These are phyloP conservation scores for Citrus inodora DNA, from an alignment of 345 rosid genomes.

Conservation along the genomic window DNA sequence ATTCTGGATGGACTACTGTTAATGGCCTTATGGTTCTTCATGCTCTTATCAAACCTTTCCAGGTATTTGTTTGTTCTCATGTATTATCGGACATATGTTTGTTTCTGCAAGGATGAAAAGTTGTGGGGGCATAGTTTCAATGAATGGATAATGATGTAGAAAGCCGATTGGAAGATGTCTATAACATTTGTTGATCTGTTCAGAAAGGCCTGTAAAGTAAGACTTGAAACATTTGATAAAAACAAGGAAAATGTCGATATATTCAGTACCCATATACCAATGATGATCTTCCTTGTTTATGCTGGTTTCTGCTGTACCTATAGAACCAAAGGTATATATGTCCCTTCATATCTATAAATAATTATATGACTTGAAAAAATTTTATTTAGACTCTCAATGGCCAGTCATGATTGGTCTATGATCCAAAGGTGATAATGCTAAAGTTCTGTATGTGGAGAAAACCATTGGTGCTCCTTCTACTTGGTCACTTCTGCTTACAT, in stretches of 20 bases:
- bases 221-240: slow-evolving; percentile 1
- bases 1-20: slow-evolving; percentile 48
- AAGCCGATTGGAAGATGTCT: neutral
- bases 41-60: slow-evolving; percentile 74
- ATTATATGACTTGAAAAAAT: neutral
- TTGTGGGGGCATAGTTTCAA: neutral
- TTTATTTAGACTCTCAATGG: neutral
- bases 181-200: neutral
- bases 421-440: slow-evolving; percentile 3
- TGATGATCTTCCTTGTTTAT: neutral
- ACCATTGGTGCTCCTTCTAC: neutral
- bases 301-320: neutral
- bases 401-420: neutral
- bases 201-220: neutral
- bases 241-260: neutral
- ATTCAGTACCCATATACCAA: no score
- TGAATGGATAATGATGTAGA: neutral
- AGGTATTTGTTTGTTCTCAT: slow-evolving; percentile 39
- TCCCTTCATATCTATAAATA: neutral
- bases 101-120: neutral
- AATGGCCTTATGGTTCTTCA: slow-evolving; percentile 62
- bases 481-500: neutral
- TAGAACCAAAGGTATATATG: neutral
- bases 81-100: neutral
- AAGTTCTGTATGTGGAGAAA: neutral